Evolutionary conservation across 805 yeast species (phyloP), one percentile per base, ranked within the genome.

Genomic region (Jamesozyma lodderae): DNA sequence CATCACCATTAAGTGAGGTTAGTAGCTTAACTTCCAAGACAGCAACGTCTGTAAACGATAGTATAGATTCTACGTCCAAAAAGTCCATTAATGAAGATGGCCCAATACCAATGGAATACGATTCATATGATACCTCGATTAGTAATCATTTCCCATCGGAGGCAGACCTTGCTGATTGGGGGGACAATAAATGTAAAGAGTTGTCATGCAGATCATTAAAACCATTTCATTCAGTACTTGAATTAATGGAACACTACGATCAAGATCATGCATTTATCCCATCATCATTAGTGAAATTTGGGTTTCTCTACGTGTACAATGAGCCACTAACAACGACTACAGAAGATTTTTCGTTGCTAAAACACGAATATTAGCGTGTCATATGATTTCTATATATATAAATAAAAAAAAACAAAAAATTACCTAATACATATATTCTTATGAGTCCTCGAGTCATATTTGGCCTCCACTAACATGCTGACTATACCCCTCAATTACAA

Each of bases 171-270:
- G 21, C 7, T 5, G 36, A 37, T 30, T 49, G 53, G 53, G 28
- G 34, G 8, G 40, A 41, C 18, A 32, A 43, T 14, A 32, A 36
- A 14, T 51, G 55, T 38, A 44, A 40, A 37, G 47, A 45, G 19
- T 28, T 37, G 10, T 19, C 34, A 15, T 40, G 38, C 19, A 24
- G 23, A 19, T 4, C 13, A 4, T 15, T 24, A 9, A 9, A 13
- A 7, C 40, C 38, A 11, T 44, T 41, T 21, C n/a, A 29, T 10
- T 34, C 51, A 13, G 45, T 43, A 2, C 38, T 45, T 26, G 48
- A 44, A 8, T 32, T 51, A n/a, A 36, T 51, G 4, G 55, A 49
- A 26, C 55, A 51, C 42, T 51, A 51, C 33, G 54, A 51, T 25
- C 51, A 48, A 31, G 23, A 24, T 6, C 55, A 51, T 33, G 44